Base-by-base conservation (phyloP, 1,139 yeast species). In the Candida smagusa region DNA sequence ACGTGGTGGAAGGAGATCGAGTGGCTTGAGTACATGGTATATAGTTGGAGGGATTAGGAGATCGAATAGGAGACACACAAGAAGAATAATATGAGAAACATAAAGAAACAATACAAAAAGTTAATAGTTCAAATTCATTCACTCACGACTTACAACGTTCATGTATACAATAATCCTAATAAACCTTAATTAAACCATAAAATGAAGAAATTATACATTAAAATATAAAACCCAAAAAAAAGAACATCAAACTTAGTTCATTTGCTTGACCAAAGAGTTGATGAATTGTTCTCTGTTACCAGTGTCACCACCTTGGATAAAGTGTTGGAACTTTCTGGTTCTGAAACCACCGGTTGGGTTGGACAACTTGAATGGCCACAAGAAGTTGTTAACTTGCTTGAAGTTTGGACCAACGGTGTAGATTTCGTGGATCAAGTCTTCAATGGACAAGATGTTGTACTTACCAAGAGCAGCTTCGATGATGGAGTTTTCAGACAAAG, bases 271-370 rank as follows among this genome's bases (percentile, higher is more conserved):
- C 75, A 94, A 86, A 72, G 87, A 85, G 84, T 92, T 92, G 78
- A 92, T 92, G 88, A 80, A 84, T 68, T 90, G 87, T 79, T 92
- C 98, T 77, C 97, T 89, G 96, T 92, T 90, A 83, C 98, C 98
- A 72, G 90, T 81, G 77, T 96, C 86, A 82, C 98, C 98, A 80
- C 98, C 97, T 81, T 90, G 97, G 81, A 92, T 87, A 72, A 87
- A 92, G 80, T 92, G 98, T 81, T 84, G 84, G 96, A 92, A 92
- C 84, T 92, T 92, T 85, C 97, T 89, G 56, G 89, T 87, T 78
- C 97, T 95, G 97, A 96, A 92, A 74, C 98, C 98, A 73, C 98
- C 98, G 71, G 82, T 81, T 71, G 98, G 98, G 84, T 88, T 89
- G 63, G 97, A 89, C 69, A 92, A 85, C 83, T 90, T 86, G 96